A percentile compares a stretch with the other conserved stretches of the same genome.
Evolutionary conservation across 768 basidiomycete genomes (phyloP).

Genomic region (Sarcomyxa edulis): DNA sequence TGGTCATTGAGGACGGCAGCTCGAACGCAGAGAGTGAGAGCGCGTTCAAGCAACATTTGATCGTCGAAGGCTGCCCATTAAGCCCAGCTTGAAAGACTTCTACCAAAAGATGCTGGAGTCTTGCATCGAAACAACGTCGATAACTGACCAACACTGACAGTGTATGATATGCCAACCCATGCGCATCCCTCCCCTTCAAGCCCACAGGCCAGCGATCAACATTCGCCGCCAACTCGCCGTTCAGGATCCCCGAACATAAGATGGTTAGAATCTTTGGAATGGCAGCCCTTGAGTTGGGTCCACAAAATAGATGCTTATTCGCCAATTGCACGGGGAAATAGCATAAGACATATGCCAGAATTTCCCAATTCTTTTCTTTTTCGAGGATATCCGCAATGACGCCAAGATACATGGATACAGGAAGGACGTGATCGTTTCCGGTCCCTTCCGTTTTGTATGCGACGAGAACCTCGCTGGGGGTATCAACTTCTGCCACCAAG

Average conservation of each 20-base stretch:
- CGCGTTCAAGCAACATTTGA: slow-evolving; percentile 88
- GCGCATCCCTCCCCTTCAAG: slow-evolving; percentile 75
- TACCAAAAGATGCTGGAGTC: slow-evolving; percentile 63
- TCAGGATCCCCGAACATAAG: slow-evolving; percentile 63
- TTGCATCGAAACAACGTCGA: slow-evolving; percentile 66
- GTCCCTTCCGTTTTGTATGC: slow-evolving; percentile 55
- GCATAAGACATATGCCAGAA: slow-evolving; percentile 86
- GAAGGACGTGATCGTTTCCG: slow-evolving; percentile 46
- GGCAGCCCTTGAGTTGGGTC: slow-evolving; percentile 65
- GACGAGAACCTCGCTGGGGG: slow-evolving; percentile 60
- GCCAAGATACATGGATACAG: slow-evolving; percentile 68
- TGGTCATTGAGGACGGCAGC: slow-evolving; percentile 74
- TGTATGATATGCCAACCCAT: slow-evolving; percentile 83
- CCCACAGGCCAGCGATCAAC: slow-evolving; percentile 56
- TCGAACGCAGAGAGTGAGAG: slow-evolving; percentile 87
- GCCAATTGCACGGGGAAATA: slow-evolving; percentile 87
- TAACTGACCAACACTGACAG: slow-evolving; percentile 88
- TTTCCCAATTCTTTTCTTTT: slow-evolving; percentile 83
- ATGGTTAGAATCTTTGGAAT: slow-evolving; percentile 59
- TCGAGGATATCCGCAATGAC: slow-evolving; percentile 62
- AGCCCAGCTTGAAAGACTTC: slow-evolving; percentile 69
- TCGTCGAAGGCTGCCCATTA: slow-evolving; percentile 65
- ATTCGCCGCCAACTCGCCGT: slow-evolving; percentile 48
- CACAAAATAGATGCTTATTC: slow-evolving; percentile 97
- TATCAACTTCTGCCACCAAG: slow-evolving; percentile 45